A percentile compares a stretch with the other conserved stretches of the same genome.
Evolutionary conservation across 2,329 filamentous ascomycete genomes (phyloP).

Genomic region (Trichoderma atroviride): DNA sequence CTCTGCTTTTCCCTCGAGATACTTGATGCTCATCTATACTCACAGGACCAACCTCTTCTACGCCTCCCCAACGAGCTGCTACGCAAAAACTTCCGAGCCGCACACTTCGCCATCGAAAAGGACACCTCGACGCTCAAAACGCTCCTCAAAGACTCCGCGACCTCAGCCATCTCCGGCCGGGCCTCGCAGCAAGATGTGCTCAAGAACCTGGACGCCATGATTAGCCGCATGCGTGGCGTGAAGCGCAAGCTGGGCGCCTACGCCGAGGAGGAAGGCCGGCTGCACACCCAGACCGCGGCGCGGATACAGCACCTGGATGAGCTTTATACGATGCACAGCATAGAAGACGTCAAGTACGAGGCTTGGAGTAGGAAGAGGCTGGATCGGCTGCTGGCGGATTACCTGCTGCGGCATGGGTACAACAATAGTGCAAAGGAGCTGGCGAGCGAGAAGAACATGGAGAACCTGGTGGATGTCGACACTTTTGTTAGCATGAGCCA

Average conservation of each 20-base stretch:
- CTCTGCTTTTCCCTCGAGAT: too few relatives aligned
- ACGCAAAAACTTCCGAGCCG: slow-evolving; percentile 89
- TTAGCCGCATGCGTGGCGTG: slow-evolving; percentile 78
- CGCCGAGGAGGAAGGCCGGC: slow-evolving; percentile 75
- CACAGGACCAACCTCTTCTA: slow-evolving; percentile 88
- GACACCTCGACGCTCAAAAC: slow-evolving; percentile 66
- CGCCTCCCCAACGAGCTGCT: slow-evolving; percentile 91
- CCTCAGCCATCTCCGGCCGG: slow-evolving; percentile 65
- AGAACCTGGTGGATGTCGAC: slow-evolving; percentile 82
- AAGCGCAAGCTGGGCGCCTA: slow-evolving; percentile 82
- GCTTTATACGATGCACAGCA: slow-evolving; percentile 74
- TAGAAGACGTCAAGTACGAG: slow-evolving; percentile 93
- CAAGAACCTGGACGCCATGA: slow-evolving; percentile 79
- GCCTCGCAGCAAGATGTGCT: slow-evolving; percentile 71
- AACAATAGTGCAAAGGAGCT: slow-evolving; percentile 74
- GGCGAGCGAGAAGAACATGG: slow-evolving; percentile 73
- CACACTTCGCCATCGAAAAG: slow-evolving; percentile 75
- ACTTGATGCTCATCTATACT: neutral
- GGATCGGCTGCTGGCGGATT: slow-evolving; percentile 87
- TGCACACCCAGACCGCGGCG: slow-evolving; percentile 75
- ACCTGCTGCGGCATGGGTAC: slow-evolving; percentile 83
- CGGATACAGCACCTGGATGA: slow-evolving; percentile 80
- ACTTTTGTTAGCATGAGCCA: slow-evolving; percentile 82
- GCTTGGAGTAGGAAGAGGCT: slow-evolving; percentile 81
- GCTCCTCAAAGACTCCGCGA: slow-evolving; percentile 64